Conservation (phyloP, 2,329 filamentous ascomycete genomes). For the Aureobasidium sp. region DNA sequence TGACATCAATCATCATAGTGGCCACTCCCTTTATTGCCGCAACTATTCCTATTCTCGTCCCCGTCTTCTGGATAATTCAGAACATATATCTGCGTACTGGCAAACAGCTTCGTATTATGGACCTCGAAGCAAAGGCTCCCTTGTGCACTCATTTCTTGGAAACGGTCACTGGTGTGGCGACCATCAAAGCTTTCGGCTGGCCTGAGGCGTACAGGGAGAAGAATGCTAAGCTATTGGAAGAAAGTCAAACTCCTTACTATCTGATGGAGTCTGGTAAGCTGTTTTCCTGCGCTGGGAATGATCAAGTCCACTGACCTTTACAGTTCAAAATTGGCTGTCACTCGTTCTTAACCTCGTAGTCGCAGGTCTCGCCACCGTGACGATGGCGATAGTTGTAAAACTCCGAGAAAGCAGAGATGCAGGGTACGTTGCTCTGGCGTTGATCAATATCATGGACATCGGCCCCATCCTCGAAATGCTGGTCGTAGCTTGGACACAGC, state of each 20-base stretch:
- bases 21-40: constrained; percentile 36
- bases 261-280: constrained; percentile 32
- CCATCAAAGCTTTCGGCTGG: constrained; percentile 48
- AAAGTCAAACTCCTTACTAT: constrained; percentile 40
- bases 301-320: neutral
- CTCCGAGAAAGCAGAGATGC: constrained; percentile 38
- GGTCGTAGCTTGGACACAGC: constrained; percentile 48
- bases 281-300: too few species aligned
- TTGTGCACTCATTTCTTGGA: constrained; percentile 49
- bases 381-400: constrained; percentile 31
- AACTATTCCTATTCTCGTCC: constrained; percentile 29
- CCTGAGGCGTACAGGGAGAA: constrained; percentile 32
- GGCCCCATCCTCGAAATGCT: constrained; percentile 46
- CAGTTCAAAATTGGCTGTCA: constrained; percentile 39
- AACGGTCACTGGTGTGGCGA: constrained; percentile 42
- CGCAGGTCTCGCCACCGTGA: constrained; percentile 26
- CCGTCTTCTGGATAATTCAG: constrained; percentile 36
- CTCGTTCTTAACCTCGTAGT: constrained; percentile 37
- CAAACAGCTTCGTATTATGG: constrained; percentile 45
- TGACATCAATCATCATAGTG: constrained; percentile 26
- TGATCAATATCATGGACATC: constrained; percentile 49
- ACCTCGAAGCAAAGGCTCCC: constrained; percentile 46
- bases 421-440: constrained; percentile 46
- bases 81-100: constrained; percentile 43
- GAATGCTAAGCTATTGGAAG: constrained; percentile 33